Evolutionary conservation across 2,329 filamentous ascomycete genomes (phyloP).

Genomic region (Myotisia sp.): DNA sequence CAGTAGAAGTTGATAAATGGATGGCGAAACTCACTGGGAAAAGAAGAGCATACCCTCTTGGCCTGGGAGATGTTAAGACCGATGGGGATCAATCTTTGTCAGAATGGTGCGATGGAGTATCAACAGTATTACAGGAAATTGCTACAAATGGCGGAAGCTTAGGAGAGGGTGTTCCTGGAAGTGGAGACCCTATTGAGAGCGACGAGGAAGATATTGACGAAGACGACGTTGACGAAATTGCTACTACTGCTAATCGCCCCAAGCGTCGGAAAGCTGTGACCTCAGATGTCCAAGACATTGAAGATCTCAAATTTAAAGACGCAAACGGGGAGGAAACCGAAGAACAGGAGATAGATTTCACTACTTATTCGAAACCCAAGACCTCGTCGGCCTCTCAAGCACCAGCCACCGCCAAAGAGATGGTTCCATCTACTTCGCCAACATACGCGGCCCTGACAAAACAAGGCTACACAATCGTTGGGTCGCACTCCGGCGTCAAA

Average conservation of each 20-base stretch:
- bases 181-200: constrained; percentile 71
- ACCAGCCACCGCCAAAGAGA: constrained; percentile 52
- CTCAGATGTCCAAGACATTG: constrained; percentile 56
- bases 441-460: constrained; percentile 84
- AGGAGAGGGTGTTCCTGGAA: constrained; percentile 58
- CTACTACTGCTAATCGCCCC: constrained; percentile 35
- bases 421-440: constrained; percentile 84
- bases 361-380: constrained; percentile 36
- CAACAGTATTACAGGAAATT: constrained; percentile 53
- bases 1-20: constrained; percentile 82
- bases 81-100: constrained; percentile 52
- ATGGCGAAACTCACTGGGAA: constrained; percentile 85
- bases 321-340: constrained; percentile 29
- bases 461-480: constrained; percentile 90
- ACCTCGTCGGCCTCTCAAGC: no score
- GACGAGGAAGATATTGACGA: constrained; percentile 61
- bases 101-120: constrained; percentile 66
- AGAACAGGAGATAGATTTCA: constrained; percentile 81
- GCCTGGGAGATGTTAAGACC: constrained; percentile 72
- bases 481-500: constrained; percentile 90
- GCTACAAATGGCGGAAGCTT: constrained; percentile 36
- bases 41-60: constrained; percentile 77
- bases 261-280: constrained; percentile 28
- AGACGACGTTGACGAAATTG: constrained; percentile 58
- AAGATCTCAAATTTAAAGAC: constrained; percentile 52